Evolutionary conservation across 2,329 filamentous ascomycete genomes (phyloP).

Genomic region (Neobulgaria alba): DNA sequence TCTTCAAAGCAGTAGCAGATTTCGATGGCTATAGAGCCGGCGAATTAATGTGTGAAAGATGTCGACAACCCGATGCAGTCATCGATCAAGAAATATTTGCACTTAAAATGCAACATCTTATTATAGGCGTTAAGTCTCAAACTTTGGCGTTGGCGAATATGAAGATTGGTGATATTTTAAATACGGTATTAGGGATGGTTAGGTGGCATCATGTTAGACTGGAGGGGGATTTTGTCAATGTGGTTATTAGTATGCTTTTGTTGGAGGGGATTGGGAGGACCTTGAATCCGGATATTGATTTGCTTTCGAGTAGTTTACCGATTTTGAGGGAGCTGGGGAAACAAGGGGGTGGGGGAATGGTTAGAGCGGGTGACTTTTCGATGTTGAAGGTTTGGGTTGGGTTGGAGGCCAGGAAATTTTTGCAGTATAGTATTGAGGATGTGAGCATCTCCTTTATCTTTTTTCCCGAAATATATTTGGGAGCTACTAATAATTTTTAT

Average conservation of each 20-base stretch:
- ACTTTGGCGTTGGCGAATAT: constrained; percentile 90
- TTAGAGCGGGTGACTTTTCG: constrained; percentile 65
- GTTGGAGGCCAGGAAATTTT: constrained; percentile 77
- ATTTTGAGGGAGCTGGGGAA: constrained; percentile 83
- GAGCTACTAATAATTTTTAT: constrained; percentile 6
- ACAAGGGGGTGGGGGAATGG: constrained; percentile 61
- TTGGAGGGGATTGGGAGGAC: constrained; percentile 88
- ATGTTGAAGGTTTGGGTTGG: constrained; percentile 92
- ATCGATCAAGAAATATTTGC: constrained; percentile 86
- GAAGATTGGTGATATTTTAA: constrained; percentile 91
- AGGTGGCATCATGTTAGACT: constrained; percentile 84
- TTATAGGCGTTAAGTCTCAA: constrained; percentile 79
- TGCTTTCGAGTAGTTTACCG: constrained; percentile 78
- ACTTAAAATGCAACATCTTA: constrained; percentile 92
- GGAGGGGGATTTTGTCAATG: constrained; percentile 97
- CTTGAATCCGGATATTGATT: constrained; percentile 77
- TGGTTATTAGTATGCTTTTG: constrained; percentile 88
- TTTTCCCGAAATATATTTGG: constrained; percentile 1
- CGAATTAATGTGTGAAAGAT: constrained; percentile 91
- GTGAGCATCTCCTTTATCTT: constrained; percentile 46
- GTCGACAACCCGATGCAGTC: constrained; percentile 84
- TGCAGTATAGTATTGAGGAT: constrained; percentile 85
- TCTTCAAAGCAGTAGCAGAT: constrained; percentile 92
- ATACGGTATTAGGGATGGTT: constrained; percentile 87
- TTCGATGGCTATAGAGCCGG: constrained; percentile 96